These are phyloP conservation scores for Kodamaea sagamina DNA, from an alignment of 805 yeast genomes.

Conservation along the genomic window DNA sequence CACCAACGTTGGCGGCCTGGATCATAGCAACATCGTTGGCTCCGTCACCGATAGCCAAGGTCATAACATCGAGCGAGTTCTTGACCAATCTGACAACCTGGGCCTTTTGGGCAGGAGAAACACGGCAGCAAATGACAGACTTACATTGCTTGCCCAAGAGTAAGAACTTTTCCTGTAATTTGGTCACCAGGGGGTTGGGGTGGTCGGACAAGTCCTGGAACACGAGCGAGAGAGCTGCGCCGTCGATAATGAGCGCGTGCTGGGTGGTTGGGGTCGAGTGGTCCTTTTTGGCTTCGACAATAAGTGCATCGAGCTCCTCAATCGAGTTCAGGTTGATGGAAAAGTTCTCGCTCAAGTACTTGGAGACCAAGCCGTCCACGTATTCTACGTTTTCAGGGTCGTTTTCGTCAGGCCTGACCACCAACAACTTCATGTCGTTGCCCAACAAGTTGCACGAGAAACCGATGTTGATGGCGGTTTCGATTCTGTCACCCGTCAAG, in stretches of 20 bases:
- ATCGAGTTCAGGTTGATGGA: conserved; percentile 38
- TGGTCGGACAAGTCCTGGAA: conserved; percentile 42
- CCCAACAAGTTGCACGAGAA: conserved; percentile 78
- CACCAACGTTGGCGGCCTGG: conserved; percentile 84
- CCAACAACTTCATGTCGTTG: conserved; percentile 72
- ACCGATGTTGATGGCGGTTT: conserved; percentile 85
- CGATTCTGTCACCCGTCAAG: conserved; percentile 85
- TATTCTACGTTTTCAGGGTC: conserved; percentile 37
- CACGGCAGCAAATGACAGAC: conserved; percentile 84
- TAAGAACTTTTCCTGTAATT: conserved; percentile 51
- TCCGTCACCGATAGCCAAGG: conserved; percentile 86
- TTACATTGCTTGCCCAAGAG: conserved; percentile 76
- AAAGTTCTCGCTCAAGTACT: conserved; percentile 51
- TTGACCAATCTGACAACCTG: conserved; percentile 81
- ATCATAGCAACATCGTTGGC: conserved; percentile 91
- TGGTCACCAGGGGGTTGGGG: conserved; percentile 32
- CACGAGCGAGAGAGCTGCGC: conserved; percentile 64
- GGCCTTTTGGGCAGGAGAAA: conserved; percentile 85
- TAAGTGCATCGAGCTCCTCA: conserved; percentile 35
- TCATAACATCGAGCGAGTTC: conserved; percentile 74
- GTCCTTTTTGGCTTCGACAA: conserved; percentile 49
- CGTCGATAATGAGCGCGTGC: conserved; percentile 74
- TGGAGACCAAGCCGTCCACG: conserved; percentile 43
- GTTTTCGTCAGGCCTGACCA: conserved; percentile 53
- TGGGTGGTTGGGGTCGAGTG: conserved; percentile 71